Conservation (phyloP, 768 basidiomycete genomes). For the Lentinula edodes region DNA sequence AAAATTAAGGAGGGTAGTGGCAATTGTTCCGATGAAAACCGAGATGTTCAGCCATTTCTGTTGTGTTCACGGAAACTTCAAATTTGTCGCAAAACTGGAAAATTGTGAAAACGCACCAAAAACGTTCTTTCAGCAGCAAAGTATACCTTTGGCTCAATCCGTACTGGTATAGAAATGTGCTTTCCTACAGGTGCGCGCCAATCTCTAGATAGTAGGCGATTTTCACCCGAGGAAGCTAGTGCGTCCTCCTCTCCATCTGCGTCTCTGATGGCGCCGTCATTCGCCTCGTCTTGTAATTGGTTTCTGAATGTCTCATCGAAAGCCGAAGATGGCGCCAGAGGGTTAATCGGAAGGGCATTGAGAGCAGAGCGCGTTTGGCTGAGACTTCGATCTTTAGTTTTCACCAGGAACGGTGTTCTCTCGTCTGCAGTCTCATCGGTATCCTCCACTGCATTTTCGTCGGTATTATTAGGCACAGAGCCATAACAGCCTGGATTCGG, state of each 20-base stretch:
- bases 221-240: constrained; percentile 26
- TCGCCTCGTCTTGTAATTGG: constrained; percentile 38
- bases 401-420: constrained; percentile 31
- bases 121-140: constrained; percentile 96
- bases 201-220: constrained; percentile 56
- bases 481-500: background rate
- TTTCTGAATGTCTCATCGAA: constrained; percentile 84
- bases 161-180: constrained; percentile 87
- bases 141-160: constrained; percentile 97
- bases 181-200: constrained; percentile 85
- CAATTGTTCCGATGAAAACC: constrained; percentile 84
- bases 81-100: background rate
- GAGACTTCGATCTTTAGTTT: constrained; percentile 17
- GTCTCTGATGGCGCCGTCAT: constrained; percentile 16
- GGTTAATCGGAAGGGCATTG: constrained; percentile 62
- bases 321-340: constrained; percentile 73
- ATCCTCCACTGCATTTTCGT: constrained; percentile 17
- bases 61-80: background rate
- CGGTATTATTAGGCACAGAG: background rate
- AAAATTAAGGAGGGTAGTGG: constrained; percentile 88
- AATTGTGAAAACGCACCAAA: constrained; percentile 50
- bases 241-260: constrained; percentile 37
- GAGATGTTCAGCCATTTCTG: constrained; percentile 90
- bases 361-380: constrained; percentile 17
- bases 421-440: constrained; percentile 19